A percentile compares a stretch with the other conserved stretches of the same genome.
Evolutionary conservation across 129 eudicot genomes (phyloP).

Genomic region (Mikania micrantha): DNA sequence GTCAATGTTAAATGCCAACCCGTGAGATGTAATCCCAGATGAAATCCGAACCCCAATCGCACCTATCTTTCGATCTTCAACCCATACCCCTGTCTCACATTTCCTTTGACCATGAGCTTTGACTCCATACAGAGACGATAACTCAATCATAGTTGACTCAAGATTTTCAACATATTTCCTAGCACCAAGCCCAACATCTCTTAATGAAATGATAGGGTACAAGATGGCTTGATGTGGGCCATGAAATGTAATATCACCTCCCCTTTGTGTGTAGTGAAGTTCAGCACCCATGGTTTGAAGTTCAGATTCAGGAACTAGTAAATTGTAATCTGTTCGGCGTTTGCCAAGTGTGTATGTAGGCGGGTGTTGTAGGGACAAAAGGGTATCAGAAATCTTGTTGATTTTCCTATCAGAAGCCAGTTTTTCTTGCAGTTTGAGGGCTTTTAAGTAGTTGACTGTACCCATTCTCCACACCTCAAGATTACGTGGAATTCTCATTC

Average conservation of each 20-base stretch:
- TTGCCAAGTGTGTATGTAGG: slow-evolving; percentile 97
- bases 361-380: slow-evolving; percentile 81
- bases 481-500: slow-evolving; percentile 49
- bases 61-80: slow-evolving; percentile 88
- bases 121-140: slow-evolving; percentile 73
- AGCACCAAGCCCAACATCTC: slow-evolving; percentile 82
- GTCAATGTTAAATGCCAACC: slow-evolving; percentile 78
- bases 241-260: slow-evolving; percentile 91
- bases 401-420: slow-evolving; percentile 64
- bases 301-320: slow-evolving; percentile 61
- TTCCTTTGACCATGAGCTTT: slow-evolving; percentile 57
- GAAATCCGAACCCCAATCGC: slow-evolving; percentile 92
- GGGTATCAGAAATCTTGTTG: slow-evolving; percentile 55
- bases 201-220: slow-evolving; percentile 74
- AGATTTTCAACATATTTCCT: slow-evolving; percentile 90
- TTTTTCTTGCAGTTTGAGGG: slow-evolving; percentile 83
- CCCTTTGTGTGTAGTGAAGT: slow-evolving; percentile 87
- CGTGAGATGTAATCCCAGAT: slow-evolving; percentile 87
- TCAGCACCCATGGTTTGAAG: slow-evolving; percentile 74
- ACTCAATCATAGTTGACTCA: slow-evolving; percentile 76
- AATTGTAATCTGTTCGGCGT: slow-evolving; percentile 73
- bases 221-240: slow-evolving; percentile 87
- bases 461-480: slow-evolving; percentile 90
- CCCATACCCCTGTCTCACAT: slow-evolving; percentile 96
- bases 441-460: slow-evolving; percentile 57